phyloP scores from a whole-genome alignment of 139 green algal species.

The Monoraphidium neglectum region DNA sequence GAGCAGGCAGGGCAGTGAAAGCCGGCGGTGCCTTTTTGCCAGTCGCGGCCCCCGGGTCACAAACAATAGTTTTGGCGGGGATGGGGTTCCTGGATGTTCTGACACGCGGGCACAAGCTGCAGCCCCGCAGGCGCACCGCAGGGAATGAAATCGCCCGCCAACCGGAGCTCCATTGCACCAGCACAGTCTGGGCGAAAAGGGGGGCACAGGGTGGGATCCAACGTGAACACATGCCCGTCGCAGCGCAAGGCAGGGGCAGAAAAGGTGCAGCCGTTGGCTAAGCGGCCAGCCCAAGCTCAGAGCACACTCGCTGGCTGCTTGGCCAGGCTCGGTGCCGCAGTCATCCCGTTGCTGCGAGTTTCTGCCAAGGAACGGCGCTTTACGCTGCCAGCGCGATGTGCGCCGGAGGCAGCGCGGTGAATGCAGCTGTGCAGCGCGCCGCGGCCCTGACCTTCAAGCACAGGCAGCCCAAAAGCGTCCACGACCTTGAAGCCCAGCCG shows the following conservation, averaged over 20 bases:
- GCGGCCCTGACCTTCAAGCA: slow-evolving; percentile 30
- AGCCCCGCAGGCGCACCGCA: too few species aligned
- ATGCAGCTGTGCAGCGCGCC: not conserved
- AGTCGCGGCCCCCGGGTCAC: too few species aligned
- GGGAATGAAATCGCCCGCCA: slow-evolving; percentile 41
- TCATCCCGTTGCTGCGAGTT: not conserved
- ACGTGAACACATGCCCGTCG: not conserved
- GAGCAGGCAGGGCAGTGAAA: too few species aligned
- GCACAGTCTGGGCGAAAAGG: slow-evolving; percentile 15
- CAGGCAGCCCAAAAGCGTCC: slow-evolving; percentile 20
- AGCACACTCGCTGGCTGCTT: too few species aligned
- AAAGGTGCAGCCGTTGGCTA: not conserved
- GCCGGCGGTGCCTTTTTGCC: too few species aligned
- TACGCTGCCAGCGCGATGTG: too few species aligned
- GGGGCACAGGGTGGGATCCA: not conserved
- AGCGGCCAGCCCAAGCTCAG: too few species aligned
- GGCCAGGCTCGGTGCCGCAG: not conserved
- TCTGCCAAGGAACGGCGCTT: too few species aligned
- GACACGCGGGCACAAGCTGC: too few species aligned
- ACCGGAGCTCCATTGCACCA: slow-evolving; percentile 51
- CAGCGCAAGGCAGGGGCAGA: not conserved
- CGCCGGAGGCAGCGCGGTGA: not conserved
- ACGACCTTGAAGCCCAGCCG: slow-evolving; percentile 14
- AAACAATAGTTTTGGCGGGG: too few species aligned
- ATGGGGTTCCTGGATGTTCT: too few species aligned